Base-by-base conservation (phyloP, 2,329 filamentous ascomycete species). In the Fusarium transvaalense region DNA sequence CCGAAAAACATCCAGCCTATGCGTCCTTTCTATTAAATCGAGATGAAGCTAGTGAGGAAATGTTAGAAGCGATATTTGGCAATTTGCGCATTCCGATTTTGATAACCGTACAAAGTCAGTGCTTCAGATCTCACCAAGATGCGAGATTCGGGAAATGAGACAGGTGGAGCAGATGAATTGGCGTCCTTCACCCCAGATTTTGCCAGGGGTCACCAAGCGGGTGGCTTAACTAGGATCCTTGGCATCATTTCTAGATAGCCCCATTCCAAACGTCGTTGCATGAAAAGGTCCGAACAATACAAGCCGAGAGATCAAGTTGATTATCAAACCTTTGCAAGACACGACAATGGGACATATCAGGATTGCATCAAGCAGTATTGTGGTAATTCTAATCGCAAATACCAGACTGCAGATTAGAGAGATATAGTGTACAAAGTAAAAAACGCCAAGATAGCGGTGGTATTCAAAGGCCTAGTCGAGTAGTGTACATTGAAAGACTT, bases 321-420 rank as follows among this genome's bases (percentile, higher is more conserved):
- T 8, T 23, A 21, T n/a, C 10, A 19, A 10, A 29, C 2, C 10
- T 19, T 15, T 15, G 17, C n/a, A 17, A 35, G 23, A 35, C 17
- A 29, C 23, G 43, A 29, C 25, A 17, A 39, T 19, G 15, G 23
- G 12, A 17, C 25, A 42, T 34, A 31, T 43, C 13, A 39, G n/a
- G 41, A 32, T 29, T 25, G 25, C 42, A 53, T 61, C 56, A 52
- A 61, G 41, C 29, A 68, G 50, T 59, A 64, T 21, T 39, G 21
- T 53, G 46, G 48, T 51, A 35, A 5, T 21, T 46, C 52, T 13
- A 66, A 56, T 61, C 56, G 62, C 59, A 50, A 43, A 69, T 71
- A 68, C 76, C 72, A 56, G 54, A 66, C 72, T 76, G 73, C 74
- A 64, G 31, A 84, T 84, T 85, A 84, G 79, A 83, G 79, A 83